Conservation (phyloP, 441 rosid genomes). For the Euphorbia schlechtendalii region DNA sequence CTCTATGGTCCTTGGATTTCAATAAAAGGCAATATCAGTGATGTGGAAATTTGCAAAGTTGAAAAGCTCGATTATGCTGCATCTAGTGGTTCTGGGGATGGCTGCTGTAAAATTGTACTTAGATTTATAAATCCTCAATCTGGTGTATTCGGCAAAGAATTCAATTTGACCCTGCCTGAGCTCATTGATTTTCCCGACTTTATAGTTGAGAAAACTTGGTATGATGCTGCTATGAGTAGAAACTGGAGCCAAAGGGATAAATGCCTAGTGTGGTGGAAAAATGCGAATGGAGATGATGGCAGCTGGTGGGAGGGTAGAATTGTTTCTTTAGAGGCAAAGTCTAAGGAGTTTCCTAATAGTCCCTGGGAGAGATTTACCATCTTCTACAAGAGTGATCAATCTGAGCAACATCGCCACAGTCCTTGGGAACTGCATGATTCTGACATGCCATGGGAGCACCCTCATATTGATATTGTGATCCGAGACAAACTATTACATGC, state of each 20-base stretch:
- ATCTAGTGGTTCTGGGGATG: constrained; percentile 86
- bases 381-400: constrained; percentile 58
- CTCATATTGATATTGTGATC: constrained; percentile 45
- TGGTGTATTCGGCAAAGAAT: constrained; percentile 34
- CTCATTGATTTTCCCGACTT: constrained; percentile 81
- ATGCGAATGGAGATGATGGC: constrained; percentile 78
- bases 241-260: constrained; percentile 77
- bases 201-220: constrained; percentile 82
- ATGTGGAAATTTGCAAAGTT: constrained; percentile 78
- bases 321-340: constrained; percentile 58
- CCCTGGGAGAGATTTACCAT: constrained; percentile 92
- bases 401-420: constrained; percentile 64
- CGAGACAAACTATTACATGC: constrained; percentile 46
- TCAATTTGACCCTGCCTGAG: constrained; percentile 74
- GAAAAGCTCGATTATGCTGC: constrained; percentile 67
- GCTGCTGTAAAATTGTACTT: constrained; percentile 92
- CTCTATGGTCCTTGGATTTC: constrained; percentile 70
- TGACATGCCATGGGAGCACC: constrained; percentile 64
- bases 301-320: constrained; percentile 95
- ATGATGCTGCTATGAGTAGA: constrained; percentile 68
- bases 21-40: constrained; percentile 43
- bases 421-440: constrained; percentile 97
- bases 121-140: constrained; percentile 61
- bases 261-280: constrained; percentile 96
- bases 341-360: constrained; percentile 70